Evolutionary conservation across 208 protist genomes (phyloP).

Genomic region (Crithidia mellificae): DNA sequence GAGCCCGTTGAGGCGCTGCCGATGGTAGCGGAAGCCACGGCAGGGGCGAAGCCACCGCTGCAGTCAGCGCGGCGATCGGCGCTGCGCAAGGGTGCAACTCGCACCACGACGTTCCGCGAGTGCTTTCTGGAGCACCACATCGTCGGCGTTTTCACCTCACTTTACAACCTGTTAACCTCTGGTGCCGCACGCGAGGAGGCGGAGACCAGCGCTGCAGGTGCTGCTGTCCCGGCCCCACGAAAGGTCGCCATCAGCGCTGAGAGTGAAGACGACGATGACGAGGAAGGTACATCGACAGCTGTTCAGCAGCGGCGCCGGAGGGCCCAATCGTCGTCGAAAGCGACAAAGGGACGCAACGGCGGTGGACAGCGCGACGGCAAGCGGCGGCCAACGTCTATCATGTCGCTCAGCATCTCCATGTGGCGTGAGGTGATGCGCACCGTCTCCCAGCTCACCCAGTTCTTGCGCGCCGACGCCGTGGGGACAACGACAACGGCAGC

Average conservation of each 20-base stretch:
- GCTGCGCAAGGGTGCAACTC: background rate
- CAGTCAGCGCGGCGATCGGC: background rate
- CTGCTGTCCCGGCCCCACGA: background rate
- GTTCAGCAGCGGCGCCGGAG: background rate
- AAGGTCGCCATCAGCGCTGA: background rate
- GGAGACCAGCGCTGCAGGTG: background rate
- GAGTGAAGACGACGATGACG: background rate
- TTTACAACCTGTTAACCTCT: slow-evolving; percentile 73
- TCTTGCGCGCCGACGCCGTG: slow-evolving; percentile 16
- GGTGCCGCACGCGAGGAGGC: slow-evolving; percentile 34
- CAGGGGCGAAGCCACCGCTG: background rate
- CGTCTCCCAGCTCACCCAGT: slow-evolving; percentile 54
- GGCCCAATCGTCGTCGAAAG: background rate
- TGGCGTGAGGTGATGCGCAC: slow-evolving; percentile 89
- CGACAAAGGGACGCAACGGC: slow-evolving; percentile 2
- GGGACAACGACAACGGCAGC: too few species aligned
- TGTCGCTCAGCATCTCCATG: slow-evolving; percentile 77
- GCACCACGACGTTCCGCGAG: slow-evolving; percentile 48
- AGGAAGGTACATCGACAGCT: background rate
- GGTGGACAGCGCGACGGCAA: slow-evolving; percentile 5
- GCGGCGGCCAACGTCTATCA: slow-evolving; percentile 37
- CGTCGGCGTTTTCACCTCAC: slow-evolving; percentile 52
- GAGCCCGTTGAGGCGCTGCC: slow-evolving; percentile 41
- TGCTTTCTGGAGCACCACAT: slow-evolving; percentile 68
- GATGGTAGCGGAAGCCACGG: slow-evolving; percentile 3